Conservation (phyloP, 176 grass and related monocot species). For the Elymus sibiricus region DNA sequence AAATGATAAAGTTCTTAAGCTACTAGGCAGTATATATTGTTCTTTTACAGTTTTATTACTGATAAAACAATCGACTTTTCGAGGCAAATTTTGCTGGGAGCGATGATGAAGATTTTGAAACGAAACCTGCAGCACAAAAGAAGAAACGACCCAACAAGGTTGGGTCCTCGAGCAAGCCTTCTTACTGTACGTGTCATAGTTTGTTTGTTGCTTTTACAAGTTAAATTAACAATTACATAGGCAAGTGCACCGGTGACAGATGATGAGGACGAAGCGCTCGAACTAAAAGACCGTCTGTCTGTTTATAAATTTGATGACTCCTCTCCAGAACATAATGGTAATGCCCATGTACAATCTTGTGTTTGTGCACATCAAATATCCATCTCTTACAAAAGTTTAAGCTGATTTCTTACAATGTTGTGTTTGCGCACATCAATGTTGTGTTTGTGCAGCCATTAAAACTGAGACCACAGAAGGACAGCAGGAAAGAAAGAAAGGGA, state of each 20-base stretch:
- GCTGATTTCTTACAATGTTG: no score
- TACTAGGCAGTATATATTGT: neutral
- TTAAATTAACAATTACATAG: constrained; percentile 17
- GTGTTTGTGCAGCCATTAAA: constrained; percentile 41
- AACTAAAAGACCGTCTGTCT: constrained; percentile 46
- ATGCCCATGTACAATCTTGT: neutral
- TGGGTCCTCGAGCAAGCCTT: neutral
- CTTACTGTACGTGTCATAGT: neutral
- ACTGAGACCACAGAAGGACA: neutral
- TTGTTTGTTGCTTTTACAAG: neutral
- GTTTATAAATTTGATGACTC: constrained; percentile 27
- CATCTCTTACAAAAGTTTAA: neutral
- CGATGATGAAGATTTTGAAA: constrained; percentile 33
- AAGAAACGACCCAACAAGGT: constrained; percentile 33
- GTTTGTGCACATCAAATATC: neutral
- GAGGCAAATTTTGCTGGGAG: constrained; percentile 34
- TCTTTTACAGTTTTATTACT: neutral
- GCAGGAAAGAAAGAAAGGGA: neutral
- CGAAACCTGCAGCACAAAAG: constrained; percentile 2
- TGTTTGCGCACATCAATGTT: no score
- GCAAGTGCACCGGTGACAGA: constrained; percentile 24
- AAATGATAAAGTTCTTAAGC: neutral
- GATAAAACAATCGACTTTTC: neutral
- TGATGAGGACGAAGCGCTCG: constrained; percentile 28
- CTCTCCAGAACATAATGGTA: constrained; percentile 40